Conservation (phyloP, 306 rosid species). For the Gastrolobium villosum region DNA sequence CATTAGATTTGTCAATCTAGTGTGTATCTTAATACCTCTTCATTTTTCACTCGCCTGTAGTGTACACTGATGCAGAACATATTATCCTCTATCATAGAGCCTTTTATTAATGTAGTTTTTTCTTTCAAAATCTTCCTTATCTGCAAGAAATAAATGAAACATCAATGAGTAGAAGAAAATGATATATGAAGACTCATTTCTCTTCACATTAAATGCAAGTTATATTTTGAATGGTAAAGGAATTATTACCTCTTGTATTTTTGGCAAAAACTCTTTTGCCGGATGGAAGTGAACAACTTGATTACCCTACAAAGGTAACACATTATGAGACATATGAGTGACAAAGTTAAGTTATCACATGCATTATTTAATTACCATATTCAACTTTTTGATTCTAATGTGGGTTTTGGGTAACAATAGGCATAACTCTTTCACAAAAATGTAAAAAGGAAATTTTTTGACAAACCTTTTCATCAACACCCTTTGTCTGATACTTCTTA, state of each 20-base stretch:
- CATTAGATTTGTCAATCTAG: conserved; percentile 12
- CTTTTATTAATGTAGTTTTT: conserved; percentile 45
- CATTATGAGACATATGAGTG: neutral
- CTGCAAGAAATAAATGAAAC: conserved; percentile 41
- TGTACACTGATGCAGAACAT: conserved; percentile 62
- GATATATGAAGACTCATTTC: neutral
- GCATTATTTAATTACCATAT: conserved; percentile 4
- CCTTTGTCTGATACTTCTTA: conserved; percentile 52
- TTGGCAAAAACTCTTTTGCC: conserved; percentile 55
- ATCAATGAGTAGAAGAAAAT: conserved; percentile 5
- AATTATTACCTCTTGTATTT: conserved; percentile 61
- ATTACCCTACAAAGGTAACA: conserved; percentile 58
- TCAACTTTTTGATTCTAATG: neutral
- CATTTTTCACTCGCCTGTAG: conserved; percentile 61
- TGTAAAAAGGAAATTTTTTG: neutral
- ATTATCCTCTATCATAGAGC: conserved; percentile 63
- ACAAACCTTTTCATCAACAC: conserved; percentile 61
- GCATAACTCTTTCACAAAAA: neutral
- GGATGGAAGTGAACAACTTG: conserved; percentile 61
- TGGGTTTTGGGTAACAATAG: neutral
- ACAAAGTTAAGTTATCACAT: neutral
- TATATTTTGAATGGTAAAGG: neutral
- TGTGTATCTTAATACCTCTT: conserved; percentile 52
- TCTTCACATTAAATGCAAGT: neutral
- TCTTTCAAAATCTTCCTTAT: conserved; percentile 52